Percentiles rank a stretch among this genome's conserved stretches.
Conservation (phyloP, 2,329 filamentous ascomycete genomes). For the Stemphylium lycopersici region DNA sequence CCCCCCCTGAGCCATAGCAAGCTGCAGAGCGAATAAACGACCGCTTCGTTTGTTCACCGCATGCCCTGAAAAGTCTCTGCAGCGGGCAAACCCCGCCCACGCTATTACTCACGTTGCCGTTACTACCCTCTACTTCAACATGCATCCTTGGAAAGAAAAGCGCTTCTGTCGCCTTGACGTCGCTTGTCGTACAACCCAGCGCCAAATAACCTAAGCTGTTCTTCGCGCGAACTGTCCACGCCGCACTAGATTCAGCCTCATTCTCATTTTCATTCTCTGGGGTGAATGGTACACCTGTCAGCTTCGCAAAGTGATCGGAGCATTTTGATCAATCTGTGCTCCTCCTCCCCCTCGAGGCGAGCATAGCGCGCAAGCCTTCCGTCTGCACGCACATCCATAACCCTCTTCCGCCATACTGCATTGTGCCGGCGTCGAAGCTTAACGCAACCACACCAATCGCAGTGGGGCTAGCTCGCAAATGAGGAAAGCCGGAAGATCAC, state of each 20-base stretch:
- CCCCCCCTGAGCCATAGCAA: conserved; percentile 14
- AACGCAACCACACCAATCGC: conserved; percentile 34
- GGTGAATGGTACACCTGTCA: not conserved
- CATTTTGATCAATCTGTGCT: conserved; percentile 16
- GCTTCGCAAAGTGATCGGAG: conserved; percentile 14
- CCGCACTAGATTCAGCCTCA: not conserved
- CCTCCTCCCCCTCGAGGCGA: conserved; percentile 3
- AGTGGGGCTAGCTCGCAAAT: conserved; percentile 23
- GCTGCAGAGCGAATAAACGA: conserved; percentile 6
- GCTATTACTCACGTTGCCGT: conserved; percentile 19
- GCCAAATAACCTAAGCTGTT: not conserved
- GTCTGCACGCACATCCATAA: conserved; percentile 24
- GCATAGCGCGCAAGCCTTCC: conserved; percentile 27
- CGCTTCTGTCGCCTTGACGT: too few species aligned
- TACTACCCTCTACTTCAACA: not conserved
- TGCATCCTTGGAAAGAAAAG: not conserved
- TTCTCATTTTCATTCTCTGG: not conserved
- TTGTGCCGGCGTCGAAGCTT: conserved; percentile 37
- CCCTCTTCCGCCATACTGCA: conserved; percentile 24
- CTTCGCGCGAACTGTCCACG: not conserved
- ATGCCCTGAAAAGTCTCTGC: conserved; percentile 28
- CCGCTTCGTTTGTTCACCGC: conserved; percentile 15
- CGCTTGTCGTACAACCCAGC: too few species aligned
- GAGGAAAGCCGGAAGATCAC: conserved; percentile 39
- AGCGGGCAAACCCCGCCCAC: conserved; percentile 25